Base-by-base conservation (phyloP, 805 yeast genomes). In the Ogataea allantospora region DNA sequence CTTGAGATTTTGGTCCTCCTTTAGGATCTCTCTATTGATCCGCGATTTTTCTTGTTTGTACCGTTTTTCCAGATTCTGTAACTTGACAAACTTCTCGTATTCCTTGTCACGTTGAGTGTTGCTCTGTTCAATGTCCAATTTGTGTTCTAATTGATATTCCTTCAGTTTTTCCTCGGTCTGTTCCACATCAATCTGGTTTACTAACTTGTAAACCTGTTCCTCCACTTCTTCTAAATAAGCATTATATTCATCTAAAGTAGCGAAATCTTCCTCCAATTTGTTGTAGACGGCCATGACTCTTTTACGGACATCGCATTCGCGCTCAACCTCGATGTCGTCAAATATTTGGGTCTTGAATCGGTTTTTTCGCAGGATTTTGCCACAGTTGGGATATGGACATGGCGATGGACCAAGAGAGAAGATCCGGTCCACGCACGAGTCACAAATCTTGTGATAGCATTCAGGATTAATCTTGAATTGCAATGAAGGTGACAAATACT, bases 371-470 rank as follows among this genome's bases (percentile, higher is more conserved):
- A 93, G 67, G 8, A 82, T 86, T 67, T 83, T 87, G 40, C 82
- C 88, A 67, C 99, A 93, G 35, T 82, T 80, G 4, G 88, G 84
- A 59, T 89, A 91, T 1, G 99, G 99, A 59, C 99, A 93, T 14
- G 89, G 93, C 0, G 96, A 93, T 0, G 99, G 99, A 3, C 99
- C 99, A 34, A 84, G 67, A 6, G 95, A 78, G 58, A 86, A 93
- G 37, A 93, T 89, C 48, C 99, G 75, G 62, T 93, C 98, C 28
- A 91, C 98, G 65, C 99, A 93, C 2, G 95, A 80, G 51, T 84
- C 97, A 66, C 99, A 93, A 62, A 93, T 91, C 69, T 88, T 91
- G 59, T 93, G 99, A 58, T 93, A 93, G 65, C 99, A 93, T 61
- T 93, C 99, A 0, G 98, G 95, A 54, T 93, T 93, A 47, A 93